Evolutionary conservation across 139 green algal species (phyloP), one percentile per base, ranked within the genome.

Genomic region (Picochlorum sp.): DNA sequence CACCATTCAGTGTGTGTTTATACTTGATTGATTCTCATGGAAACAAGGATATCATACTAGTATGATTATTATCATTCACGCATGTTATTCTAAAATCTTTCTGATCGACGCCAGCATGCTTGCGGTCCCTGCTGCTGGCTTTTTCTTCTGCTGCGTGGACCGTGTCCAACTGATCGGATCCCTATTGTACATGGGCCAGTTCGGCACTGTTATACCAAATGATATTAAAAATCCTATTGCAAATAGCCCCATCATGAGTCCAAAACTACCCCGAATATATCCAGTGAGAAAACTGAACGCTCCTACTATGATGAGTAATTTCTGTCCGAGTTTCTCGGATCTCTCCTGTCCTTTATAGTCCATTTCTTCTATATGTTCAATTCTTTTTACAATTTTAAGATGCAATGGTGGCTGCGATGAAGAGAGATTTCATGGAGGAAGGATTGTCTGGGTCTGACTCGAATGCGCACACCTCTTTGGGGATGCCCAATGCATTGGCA

Each of bases 141-240:
- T 7, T 8, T 59, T 59, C 51, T 18, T 23, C 26, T 26, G 30
- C 60, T 34, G 28, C 6, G 3, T 4, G 6, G 58, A 18, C 7
- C n/a, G n/a, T 59, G 13, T 51, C 55, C 65, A 77, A 18, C 20
- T 31, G 15, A 77, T 10, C 2, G 64, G 57, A 50, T 77, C 45
- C 24, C 45, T 63, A 58, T 77, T 77, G 58, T 61, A 77, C 3
- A 67, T 62, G 1, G 64, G 64, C 70, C 70, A 77, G 49, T 77
- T 63, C 3, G 57, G 63, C 3, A 72, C 65, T 41, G 30, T 52
- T 14, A 49, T 26, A 10, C 69, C 3, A 14, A 54, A 67, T 2
- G 64, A 57, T 47, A 69, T 14, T 7, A 23, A 44, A 1, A 65
- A 24, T 55, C 70, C 70, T 38, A 44, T 21, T 28, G 9, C 26